Conservation (phyloP, 306 rosid species). For the Canavalia ensiformis region DNA sequence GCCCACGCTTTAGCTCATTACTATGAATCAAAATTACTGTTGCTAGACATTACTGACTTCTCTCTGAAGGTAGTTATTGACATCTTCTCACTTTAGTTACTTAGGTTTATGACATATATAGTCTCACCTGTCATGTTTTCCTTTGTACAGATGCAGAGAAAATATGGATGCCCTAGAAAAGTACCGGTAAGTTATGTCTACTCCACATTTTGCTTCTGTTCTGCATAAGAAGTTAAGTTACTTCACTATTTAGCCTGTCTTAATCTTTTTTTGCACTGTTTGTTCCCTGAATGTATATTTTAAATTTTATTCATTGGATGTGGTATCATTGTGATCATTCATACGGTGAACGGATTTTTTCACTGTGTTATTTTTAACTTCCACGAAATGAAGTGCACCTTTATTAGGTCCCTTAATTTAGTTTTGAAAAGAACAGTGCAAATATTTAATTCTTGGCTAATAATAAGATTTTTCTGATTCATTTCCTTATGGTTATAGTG, state of each 20-base stretch:
- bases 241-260: not conserved
- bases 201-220: slow-evolving; percentile 4
- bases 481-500: slow-evolving; percentile 52
- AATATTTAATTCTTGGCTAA: slow-evolving; percentile 23
- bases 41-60: slow-evolving; percentile 74
- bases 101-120: slow-evolving; percentile 20
- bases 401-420: not conserved
- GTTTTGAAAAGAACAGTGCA: not conserved
- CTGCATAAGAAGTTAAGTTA: slow-evolving; percentile 25
- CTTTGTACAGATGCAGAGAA: slow-evolving; percentile 78
- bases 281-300: slow-evolving; percentile 25
- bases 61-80: slow-evolving; percentile 66
- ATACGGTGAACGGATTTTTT: slow-evolving; percentile 1
- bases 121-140: slow-evolving; percentile 45
- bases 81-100: not conserved
- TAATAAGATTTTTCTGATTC: slow-evolving; percentile 46
- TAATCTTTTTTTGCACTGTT: not conserved
- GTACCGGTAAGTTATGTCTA: slow-evolving; percentile 66
- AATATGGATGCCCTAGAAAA: slow-evolving; percentile 74
- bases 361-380: slow-evolving; percentile 30
- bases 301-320: slow-evolving; percentile 9
- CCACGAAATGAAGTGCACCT: slow-evolving; percentile 5
- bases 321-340: slow-evolving; percentile 10
- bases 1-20: slow-evolving; percentile 72
- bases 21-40: slow-evolving; percentile 75